A percentile compares a stretch with the other conserved stretches of the same genome.
Evolutionary conservation across 2,329 filamentous ascomycete genomes (phyloP).

Genomic region (Akanthomyces lecanii): DNA sequence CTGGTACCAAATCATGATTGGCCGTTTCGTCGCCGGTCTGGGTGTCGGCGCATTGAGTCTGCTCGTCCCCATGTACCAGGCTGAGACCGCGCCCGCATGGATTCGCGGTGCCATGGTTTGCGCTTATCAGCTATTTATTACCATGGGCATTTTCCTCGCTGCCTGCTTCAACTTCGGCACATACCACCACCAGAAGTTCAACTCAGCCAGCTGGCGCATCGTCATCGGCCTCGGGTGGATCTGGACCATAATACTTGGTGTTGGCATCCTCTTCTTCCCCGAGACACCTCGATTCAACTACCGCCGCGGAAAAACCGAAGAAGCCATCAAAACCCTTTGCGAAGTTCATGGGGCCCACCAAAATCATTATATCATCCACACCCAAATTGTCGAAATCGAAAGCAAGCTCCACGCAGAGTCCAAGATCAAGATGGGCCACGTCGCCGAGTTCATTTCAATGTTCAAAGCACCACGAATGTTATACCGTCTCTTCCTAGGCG

Average conservation of each 20-base stretch:
- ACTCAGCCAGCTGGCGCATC: slow-evolving; percentile 56
- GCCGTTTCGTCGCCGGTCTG: slow-evolving; percentile 60
- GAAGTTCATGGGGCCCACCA: slow-evolving; percentile 42
- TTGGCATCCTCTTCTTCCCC: slow-evolving; percentile 47
- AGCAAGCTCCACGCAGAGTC: slow-evolving; percentile 48
- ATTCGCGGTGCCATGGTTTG: slow-evolving; percentile 63
- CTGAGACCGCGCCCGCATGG: slow-evolving; percentile 64
- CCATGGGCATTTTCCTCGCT: slow-evolving; percentile 60
- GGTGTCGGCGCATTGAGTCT: slow-evolving; percentile 64
- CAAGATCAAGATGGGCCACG: slow-evolving; percentile 34
- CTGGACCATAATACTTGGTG: slow-evolving; percentile 45
- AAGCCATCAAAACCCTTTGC: slow-evolving; percentile 45
- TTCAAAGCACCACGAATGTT: slow-evolving; percentile 61
- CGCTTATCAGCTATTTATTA: slow-evolving; percentile 69
- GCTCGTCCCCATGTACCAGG: slow-evolving; percentile 68
- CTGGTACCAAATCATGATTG: slow-evolving; percentile 65
- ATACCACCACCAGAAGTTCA: slow-evolving; percentile 37
- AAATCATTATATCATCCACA: slow-evolving; percentile 42
- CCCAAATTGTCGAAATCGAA: slow-evolving; percentile 51
- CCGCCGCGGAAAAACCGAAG: slow-evolving; percentile 42
- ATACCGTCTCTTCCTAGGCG: slow-evolving; percentile 58
- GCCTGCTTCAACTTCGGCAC: slow-evolving; percentile 62
- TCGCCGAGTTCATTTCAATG: slow-evolving; percentile 52
- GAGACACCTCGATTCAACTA: slow-evolving; percentile 52
- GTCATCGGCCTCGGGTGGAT: slow-evolving; percentile 52